Evolutionary conservation across 129 eudicot genomes (phyloP), one percentile per base, ranked within the genome.

Genomic region (Centella asiatica): DNA sequence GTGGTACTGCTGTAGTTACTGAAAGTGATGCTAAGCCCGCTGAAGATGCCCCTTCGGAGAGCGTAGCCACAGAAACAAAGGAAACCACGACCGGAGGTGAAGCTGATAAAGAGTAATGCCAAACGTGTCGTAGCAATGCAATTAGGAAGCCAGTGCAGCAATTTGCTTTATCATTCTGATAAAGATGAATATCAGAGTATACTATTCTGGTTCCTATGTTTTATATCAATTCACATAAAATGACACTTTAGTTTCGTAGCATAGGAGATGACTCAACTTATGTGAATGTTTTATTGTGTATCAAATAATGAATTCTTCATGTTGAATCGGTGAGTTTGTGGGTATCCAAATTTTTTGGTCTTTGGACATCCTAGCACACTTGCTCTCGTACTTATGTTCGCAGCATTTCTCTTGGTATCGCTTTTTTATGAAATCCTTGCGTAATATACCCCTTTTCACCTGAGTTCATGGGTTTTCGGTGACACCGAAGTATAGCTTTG

Each of bases 21-120:
- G 82, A 63, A n/a, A 36, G 66, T 29, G 83, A 72, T 44, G 72
- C 63, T 12, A 58, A 58, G 63, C 63, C 63, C 20, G 46, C 53
- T 31, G 89, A 84, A 81, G 69, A 70, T 52, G 72, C 48, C 55
- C 37, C 82, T 49, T 28, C 83, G 0, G 77, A 60, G 31, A 64
- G n/a, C 60, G 77, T 72, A 32, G 82, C 47, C 14, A 62, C 63
- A 27, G 94, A 79, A 71, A 46, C 79, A 39, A 77, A 68, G 62
- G 89, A 74, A 49, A 55, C 69, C 51, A 46, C 55, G 51, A 2
- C 67, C 26, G 77, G 58, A 31, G 80, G 37, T 55, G 85, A 70
- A 23, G 75, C 69, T 60, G 77, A 69, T 36, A 77, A 70, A 20
- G 87, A 77, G 75, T 78, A 66, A 49, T 57, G 26, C 26, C 42